Percentiles rank a stretch among this genome's conserved stretches.
Evolutionary conservation across 176 grass and related monocot genomes (phyloP).

Genomic region (Bolboschoenus planiculmis): DNA sequence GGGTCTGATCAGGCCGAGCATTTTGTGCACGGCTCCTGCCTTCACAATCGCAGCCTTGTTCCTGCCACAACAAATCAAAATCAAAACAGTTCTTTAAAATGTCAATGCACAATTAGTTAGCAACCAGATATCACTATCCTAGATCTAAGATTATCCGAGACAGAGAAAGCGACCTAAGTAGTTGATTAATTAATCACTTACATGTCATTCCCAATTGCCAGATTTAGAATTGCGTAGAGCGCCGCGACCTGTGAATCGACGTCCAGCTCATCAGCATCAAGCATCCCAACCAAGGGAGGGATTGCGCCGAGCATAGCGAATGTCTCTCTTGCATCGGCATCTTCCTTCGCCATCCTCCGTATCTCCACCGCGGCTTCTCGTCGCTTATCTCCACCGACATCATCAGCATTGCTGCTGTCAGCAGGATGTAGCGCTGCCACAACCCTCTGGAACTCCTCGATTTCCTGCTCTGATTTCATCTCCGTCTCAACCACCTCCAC

Average conservation of each 20-base stretch:
- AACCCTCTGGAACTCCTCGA: constrained; percentile 27
- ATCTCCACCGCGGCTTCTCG: constrained; percentile 49
- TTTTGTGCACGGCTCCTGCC: constrained; percentile 86
- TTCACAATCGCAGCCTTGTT: constrained; percentile 93
- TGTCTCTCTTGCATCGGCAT: constrained; percentile 65
- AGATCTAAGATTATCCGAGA: constrained; percentile 33
- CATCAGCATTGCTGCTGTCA: background rate
- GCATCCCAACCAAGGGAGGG: constrained; percentile 72
- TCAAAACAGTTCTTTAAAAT: background rate
- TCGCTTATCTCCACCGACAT: background rate
- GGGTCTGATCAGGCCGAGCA: constrained; percentile 47
- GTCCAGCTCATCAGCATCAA: constrained; percentile 24
- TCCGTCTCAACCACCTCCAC: constrained; percentile 23
- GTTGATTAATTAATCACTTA: constrained; percentile 33
- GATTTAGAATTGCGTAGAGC: constrained; percentile 86
- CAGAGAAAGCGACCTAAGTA: constrained; percentile 15
- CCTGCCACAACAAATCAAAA: constrained; percentile 28
- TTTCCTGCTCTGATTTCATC: constrained; percentile 38
- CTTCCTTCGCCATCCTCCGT: constrained; percentile 69
- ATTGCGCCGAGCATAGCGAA: constrained; percentile 81
- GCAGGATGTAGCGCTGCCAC: constrained; percentile 29
- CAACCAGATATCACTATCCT: constrained; percentile 4
- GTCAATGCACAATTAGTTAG: background rate
- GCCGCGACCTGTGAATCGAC: constrained; percentile 31
- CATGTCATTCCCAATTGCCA: constrained; percentile 85